Base-by-base conservation (phyloP, 805 yeast genomes). In the Saccharomycopsis synnaedendra region DNA sequence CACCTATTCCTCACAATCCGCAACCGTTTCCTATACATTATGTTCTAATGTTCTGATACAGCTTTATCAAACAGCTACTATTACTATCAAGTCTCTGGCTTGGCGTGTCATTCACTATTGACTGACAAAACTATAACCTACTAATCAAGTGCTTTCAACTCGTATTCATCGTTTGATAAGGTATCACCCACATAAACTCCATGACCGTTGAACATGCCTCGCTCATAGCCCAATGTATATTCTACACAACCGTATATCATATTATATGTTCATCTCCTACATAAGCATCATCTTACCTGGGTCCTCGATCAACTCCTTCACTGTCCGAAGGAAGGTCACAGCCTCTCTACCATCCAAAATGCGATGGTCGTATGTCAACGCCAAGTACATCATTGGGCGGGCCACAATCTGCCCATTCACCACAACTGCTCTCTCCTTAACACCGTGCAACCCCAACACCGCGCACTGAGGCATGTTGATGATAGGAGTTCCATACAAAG, bases 301-400 rank as follows among this genome's bases (percentile, higher is more conserved):
- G 67, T 93, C 98, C 75, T 93, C 97, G 58, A 93, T 86, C 69
- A 85, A 79, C 72, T 93, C 98, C 76, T 93, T 93, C 56, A 93
- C 82, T 35, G 95, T 86, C 75, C 80, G 89, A 71, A 93, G 78
- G 86, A 90, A 93, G 52, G 90, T 85, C 54, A 93, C 98, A 49
- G 97, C 97, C 73, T 93, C 98, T 71, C 97, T 86, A 59, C 98
- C 98, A 65, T 93, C 98, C 64, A 93, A 74, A 64, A 93, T 81
- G 75, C 98, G 84, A 74, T 93, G 98, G 66, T 93, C 98, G 68
- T 93, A 93, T 50, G 98, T 90, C 67, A 93, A 82, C 47, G 98
- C 98, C 61, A 93, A 71, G 78, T 93, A 93, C 98, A 93, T 93
- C 97, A 93, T 90, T 66, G 98, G 98, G 75, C 97, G 85, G 41